phyloP scores from a whole-genome alignment of 805 yeast genomes.

The Suhomyces pyralidae region DNA sequence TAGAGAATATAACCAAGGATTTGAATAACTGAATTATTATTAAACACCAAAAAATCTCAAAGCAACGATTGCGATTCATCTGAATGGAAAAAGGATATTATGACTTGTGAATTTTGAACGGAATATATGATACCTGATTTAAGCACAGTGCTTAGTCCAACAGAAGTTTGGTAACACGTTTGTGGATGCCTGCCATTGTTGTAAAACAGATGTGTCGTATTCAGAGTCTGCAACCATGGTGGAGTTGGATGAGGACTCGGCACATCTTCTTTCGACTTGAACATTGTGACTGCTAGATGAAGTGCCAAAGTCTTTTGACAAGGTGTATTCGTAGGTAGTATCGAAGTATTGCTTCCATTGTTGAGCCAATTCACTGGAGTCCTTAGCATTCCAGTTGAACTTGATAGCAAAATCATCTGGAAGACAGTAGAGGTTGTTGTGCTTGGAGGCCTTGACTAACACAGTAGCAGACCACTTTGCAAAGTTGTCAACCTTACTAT shows the following conservation, averaged over 20 bases:
- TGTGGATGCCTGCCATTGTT: constrained; percentile 7
- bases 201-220: constrained; percentile 3
- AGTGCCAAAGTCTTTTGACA: constrained; percentile 11
- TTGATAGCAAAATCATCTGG: constrained; percentile 16
- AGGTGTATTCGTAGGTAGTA: constrained; percentile 14
- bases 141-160: constrained; percentile 10
- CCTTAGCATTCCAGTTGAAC: constrained; percentile 10
- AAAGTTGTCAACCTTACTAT: constrained; percentile 8
- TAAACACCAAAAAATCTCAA: neutral
- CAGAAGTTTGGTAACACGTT: constrained; percentile 17
- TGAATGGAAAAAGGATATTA: neutral
- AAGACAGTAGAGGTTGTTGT: constrained; percentile 13
- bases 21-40: neutral
- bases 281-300: neutral
- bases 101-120: neutral
- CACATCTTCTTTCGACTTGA: constrained; percentile 6
- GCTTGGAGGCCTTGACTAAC: constrained; percentile 12
- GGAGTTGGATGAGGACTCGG: constrained; percentile 3
- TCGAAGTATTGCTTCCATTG: constrained; percentile 16
- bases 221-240: constrained; percentile 8
- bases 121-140: neutral
- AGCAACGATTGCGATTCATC: neutral
- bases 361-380: constrained; percentile 10
- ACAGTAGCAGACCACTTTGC: constrained; percentile 17
- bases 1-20: neutral